Base-by-base conservation (phyloP, 495 filamentous ascomycete species). In the Aspergillus affinis region DNA sequence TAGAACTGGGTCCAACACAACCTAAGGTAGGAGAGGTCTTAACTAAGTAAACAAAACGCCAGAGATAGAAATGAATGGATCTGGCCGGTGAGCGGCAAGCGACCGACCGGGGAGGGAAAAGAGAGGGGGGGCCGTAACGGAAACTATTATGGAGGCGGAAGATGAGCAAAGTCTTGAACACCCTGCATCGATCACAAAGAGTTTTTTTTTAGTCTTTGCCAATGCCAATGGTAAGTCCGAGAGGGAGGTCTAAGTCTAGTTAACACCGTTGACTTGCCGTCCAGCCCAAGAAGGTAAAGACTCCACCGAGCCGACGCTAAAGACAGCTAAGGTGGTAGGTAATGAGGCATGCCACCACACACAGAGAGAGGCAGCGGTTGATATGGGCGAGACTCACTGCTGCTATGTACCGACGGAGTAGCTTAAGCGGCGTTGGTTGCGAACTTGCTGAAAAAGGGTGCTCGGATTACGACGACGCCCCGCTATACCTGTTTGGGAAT, bases 181-280 rank as follows among this genome's bases (percentile, higher is more conserved):
- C 73, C 72, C 73, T 76, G 70, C 74, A 74, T 74, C 71, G 68
- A 76, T 75, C 70, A 70, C 54, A 55, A 57, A 49, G 57, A 51
- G 17, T 41, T 48, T 61, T 41, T 17, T 41, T 32, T 8, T 41
- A 10, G 36, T 15, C 13, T 1, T 41, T 60, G 56, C 68, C 69
- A 74, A 71, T 60, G 56, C 68, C 69, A 74, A 71, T 67, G 18
- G 51, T 49, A 58, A 21, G 27, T 29, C 17, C 10, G 36, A 17
- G 12, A n/a, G 29, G 19, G 41, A 51, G 56, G 21, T 52, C 61
- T 69, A 26, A 4, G 2, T 26, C 23, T 26, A 26, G 23, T 26
- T 26, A 65, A 57, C 63, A 64, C 63, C 62, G 63, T 69, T 68
- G 58, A n/a, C 59, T 51, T 65, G 54, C 60, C 23, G 59, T 53